Conservation (phyloP, 2,329 filamentous ascomycete species). For the Colletotrichum lini region DNA sequence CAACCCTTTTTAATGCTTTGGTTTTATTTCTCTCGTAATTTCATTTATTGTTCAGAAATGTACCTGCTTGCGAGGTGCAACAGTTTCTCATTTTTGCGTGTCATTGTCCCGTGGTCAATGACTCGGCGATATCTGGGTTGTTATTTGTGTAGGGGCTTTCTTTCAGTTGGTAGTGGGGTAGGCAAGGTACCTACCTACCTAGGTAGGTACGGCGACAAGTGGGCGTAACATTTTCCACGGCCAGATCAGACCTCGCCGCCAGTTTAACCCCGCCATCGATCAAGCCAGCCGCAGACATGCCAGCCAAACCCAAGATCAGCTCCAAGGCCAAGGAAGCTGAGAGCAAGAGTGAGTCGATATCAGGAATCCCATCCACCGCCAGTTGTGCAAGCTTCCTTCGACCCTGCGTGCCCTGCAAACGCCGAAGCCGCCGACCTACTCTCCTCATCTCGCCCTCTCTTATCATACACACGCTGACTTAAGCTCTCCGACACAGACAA, state of each 20-base stretch:
- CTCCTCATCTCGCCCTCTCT: constrained; percentile 11
- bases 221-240: constrained; percentile 33
- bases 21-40: neutral
- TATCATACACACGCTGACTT: constrained; percentile 2
- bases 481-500: constrained; percentile 36
- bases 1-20: constrained; percentile 19
- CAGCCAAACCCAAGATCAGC: constrained; percentile 55
- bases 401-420: neutral
- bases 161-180: no score
- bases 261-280: constrained; percentile 42
- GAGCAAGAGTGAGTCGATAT: constrained; percentile 38
- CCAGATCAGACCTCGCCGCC: constrained; percentile 30
- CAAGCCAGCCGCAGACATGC: constrained; percentile 49
- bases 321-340: constrained; percentile 50
- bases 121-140: neutral
- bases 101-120: neutral
- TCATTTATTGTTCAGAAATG: no score
- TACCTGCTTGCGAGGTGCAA: neutral
- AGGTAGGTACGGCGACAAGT: constrained; percentile 35
- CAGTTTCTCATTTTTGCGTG: neutral
- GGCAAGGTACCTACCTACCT: no score
- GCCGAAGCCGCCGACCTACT: constrained; percentile 19
- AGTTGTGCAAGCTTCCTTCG: constrained; percentile 7
- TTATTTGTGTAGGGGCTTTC: constrained; percentile 1
- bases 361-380: constrained; percentile 40